Percentiles rank a stretch among this genome's conserved stretches.
Evolutionary conservation across 371 early-diverging fungal species (phyloP).

Genomic region (Actinomortierella wolfii): DNA sequence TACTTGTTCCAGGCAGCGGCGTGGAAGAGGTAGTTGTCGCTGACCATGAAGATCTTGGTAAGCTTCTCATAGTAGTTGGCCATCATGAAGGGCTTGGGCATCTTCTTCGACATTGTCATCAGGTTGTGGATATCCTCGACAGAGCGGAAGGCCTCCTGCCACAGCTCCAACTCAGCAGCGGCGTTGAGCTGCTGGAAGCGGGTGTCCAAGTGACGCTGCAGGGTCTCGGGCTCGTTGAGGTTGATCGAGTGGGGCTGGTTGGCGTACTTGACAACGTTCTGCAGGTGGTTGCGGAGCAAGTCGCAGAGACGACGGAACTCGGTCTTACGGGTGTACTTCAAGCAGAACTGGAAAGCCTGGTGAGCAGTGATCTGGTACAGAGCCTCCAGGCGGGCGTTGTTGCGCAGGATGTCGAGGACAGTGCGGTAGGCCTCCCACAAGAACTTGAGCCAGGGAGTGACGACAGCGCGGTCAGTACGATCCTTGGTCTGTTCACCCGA

Average conservation of each 20-base stretch:
- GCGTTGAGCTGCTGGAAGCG: constrained; percentile 95
- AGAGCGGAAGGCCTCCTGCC: constrained; percentile 98
- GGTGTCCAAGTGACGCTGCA: constrained; percentile 94
- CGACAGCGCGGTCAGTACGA: constrained; percentile 94
- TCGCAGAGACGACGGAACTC: constrained; percentile 98
- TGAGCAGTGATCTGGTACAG: constrained; percentile 90
- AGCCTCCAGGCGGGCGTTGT: constrained; percentile 93
- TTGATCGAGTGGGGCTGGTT: constrained; percentile 93
- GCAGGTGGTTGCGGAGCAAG: constrained; percentile 91
- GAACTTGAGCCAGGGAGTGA: constrained; percentile 98
- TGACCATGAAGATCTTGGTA: constrained; percentile 93
- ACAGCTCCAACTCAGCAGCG: constrained; percentile 95
- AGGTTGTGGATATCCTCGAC: constrained; percentile 97
- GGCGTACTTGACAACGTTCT: constrained; percentile 89
- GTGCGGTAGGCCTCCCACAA: constrained; percentile 99
- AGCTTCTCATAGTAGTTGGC: constrained; percentile 98
- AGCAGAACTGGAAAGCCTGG: constrained; percentile 96
- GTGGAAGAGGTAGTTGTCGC: constrained; percentile 96
- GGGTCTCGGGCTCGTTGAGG: constrained; percentile 93
- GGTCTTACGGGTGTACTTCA: constrained; percentile 93
- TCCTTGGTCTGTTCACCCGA: constrained; percentile 94
- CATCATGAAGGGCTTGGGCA: constrained; percentile 93
- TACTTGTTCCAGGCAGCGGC: constrained; percentile 96
- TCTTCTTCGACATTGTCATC: constrained; percentile 87
- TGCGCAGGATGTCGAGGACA: constrained; percentile 93